These are phyloP conservation scores for Geotrichum ghanense DNA, from an alignment of 805 yeast species.

Conservation along the genomic window DNA sequence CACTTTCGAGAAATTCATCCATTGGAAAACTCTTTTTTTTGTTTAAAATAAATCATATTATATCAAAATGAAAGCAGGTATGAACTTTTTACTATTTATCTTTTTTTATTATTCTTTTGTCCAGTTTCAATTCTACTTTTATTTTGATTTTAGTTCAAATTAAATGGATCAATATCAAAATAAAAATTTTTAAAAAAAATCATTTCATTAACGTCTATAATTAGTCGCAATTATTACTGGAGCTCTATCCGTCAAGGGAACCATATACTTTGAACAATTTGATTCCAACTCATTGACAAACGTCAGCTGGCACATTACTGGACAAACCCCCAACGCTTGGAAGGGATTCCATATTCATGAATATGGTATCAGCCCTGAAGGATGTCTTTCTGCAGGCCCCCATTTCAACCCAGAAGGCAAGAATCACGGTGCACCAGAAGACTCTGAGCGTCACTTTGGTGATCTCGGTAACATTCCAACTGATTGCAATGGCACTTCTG, in stretches of 20 bases:
- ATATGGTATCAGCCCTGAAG: slow-evolving; percentile 98
- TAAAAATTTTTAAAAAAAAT: too few species aligned
- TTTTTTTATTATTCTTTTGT: neutral
- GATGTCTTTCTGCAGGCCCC: slow-evolving; percentile 97
- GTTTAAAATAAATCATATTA: neutral
- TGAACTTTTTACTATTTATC: neutral
- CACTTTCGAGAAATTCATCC: too few species aligned
- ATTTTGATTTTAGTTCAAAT: too few species aligned
- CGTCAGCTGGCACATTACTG: slow-evolving; percentile 76
- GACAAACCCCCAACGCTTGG: slow-evolving; percentile 77
- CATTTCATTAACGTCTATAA: too few species aligned
- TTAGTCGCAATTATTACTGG: slow-evolving; percentile 96
- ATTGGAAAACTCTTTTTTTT: too few species aligned
- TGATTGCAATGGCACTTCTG: slow-evolving; percentile 80
- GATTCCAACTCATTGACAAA: slow-evolving; percentile 75
- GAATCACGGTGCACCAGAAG: slow-evolving; percentile 84
- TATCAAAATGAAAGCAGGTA: neutral
- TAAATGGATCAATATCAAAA: too few species aligned
- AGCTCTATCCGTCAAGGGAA: slow-evolving; percentile 80
- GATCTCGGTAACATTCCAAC: slow-evolving; percentile 92
- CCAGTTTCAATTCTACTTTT: neutral
- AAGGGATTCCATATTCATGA: slow-evolving; percentile 98
- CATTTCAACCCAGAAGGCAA: slow-evolving; percentile 87
- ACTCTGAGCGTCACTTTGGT: slow-evolving; percentile 68
- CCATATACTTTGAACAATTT: slow-evolving; percentile 76